phyloP scores from a whole-genome alignment of 768 basidiomycete species.

The Tylopilus intermedius region DNA sequence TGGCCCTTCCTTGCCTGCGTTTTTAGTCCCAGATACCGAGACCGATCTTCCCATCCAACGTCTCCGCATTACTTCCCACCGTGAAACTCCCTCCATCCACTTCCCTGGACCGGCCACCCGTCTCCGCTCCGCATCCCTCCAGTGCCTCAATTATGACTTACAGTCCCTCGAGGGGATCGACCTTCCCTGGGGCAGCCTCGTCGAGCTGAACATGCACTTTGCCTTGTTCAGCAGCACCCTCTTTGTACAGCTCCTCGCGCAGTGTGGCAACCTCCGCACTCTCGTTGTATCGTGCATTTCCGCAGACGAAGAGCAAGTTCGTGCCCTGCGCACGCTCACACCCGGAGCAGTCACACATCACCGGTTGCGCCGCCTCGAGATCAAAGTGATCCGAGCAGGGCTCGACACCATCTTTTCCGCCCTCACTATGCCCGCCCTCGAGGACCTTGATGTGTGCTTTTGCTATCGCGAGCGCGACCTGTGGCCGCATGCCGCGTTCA shows the following conservation, averaged over 20 bases:
- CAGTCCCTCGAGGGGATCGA: constrained; percentile 21
- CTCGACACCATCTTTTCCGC: constrained; percentile 18
- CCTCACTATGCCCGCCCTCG: constrained; percentile 24
- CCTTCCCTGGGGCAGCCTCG: constrained; percentile 26
- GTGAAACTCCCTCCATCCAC: constrained; percentile 10
- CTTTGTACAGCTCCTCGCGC: constrained; percentile 21
- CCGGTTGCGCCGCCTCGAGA: constrained; percentile 22
- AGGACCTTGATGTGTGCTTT: constrained; percentile 31
- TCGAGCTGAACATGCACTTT: constrained; percentile 28
- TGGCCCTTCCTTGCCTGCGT: constrained; percentile 21
- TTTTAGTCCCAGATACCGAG: constrained; percentile 11
- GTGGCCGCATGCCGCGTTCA: constrained; percentile 27
- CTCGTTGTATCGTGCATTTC: constrained; percentile 23
- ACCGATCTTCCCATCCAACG: constrained; percentile 11
- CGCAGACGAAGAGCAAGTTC: constrained; percentile 17
- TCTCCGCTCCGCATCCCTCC: constrained; percentile 21
- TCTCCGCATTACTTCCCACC: constrained; percentile 20
- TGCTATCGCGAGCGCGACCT: constrained; percentile 26
- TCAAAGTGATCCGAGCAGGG: constrained; percentile 27
- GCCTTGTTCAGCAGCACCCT: constrained; percentile 19
- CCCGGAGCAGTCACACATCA: constrained; percentile 17
- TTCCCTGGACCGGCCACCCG: constrained; percentile 13
- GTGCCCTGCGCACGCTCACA: constrained; percentile 2
- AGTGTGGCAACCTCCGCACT: constrained; percentile 19
- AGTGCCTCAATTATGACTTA: constrained; percentile 18